A percentile compares a stretch with the other conserved stretches of the same genome.
These are phyloP conservation scores for Aspergillus ochraceoroseus DNA, from an alignment of 2,329 filamentous ascomycete genomes.

Conservation along the genomic window DNA sequence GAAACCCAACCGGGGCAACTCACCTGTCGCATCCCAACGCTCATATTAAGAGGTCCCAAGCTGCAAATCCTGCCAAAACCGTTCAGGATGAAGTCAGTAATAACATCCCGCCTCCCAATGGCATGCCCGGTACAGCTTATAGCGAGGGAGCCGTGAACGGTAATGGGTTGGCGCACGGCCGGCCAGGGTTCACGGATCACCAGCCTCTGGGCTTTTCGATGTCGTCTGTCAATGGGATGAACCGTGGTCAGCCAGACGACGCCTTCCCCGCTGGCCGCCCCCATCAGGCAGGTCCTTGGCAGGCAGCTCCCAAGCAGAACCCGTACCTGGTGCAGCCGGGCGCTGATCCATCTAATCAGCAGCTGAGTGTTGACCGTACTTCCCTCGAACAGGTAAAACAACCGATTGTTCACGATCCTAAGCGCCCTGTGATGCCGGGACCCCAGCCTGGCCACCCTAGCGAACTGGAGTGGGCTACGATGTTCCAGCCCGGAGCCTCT, in stretches of 20 bases:
- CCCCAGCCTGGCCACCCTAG: slow-evolving; percentile 56
- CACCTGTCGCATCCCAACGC: slow-evolving; percentile 90
- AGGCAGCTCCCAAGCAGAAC: slow-evolving; percentile 44
- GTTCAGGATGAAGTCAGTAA: slow-evolving; percentile 46
- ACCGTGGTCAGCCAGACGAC: slow-evolving; percentile 37
- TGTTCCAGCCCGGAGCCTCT: slow-evolving; percentile 70
- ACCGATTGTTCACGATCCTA: slow-evolving; percentile 38
- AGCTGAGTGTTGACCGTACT: slow-evolving; percentile 44
- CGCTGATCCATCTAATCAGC: slow-evolving; percentile 40
- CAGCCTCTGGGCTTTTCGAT: slow-evolving; percentile 43
- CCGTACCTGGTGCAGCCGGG: slow-evolving; percentile 43
- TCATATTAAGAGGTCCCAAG: slow-evolving; percentile 69
- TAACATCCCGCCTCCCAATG: slow-evolving; percentile 42
- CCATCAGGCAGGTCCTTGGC: slow-evolving; percentile 41
- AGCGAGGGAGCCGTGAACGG: slow-evolving; percentile 43
- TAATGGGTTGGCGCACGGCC: slow-evolving; percentile 37
- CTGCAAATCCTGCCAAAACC: slow-evolving; percentile 41
- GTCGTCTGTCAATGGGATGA: slow-evolving; percentile 42
- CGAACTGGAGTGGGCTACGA: slow-evolving; percentile 67
- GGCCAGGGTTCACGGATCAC: slow-evolving; percentile 40
- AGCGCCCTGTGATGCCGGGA: slow-evolving; percentile 54
- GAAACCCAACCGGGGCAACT: slow-evolving; percentile 90
- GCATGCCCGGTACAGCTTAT: slow-evolving; percentile 41
- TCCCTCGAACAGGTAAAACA: slow-evolving; percentile 43
- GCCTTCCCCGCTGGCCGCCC: slow-evolving; percentile 35